phyloP scores from a whole-genome alignment of 2,329 filamentous ascomycete genomes.

The Sporothrix brunneoviolacea region DNA sequence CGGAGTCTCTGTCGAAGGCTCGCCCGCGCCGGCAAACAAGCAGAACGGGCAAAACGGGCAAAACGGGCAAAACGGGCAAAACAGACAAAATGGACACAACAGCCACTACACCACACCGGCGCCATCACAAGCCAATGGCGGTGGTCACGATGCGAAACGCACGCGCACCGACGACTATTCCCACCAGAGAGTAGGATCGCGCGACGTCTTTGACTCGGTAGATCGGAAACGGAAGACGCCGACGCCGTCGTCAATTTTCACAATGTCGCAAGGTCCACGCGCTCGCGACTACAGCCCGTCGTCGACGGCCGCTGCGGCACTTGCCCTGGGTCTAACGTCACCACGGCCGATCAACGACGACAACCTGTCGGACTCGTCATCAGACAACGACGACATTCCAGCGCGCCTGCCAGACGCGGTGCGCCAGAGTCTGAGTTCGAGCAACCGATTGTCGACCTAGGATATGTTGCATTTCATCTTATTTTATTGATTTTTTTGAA shows the following conservation, averaged over 20 bases:
- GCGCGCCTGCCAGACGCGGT: conserved; percentile 26
- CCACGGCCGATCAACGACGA: conserved; percentile 29
- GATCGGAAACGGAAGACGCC: neutral
- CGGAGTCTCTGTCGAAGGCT: too few relatives aligned
- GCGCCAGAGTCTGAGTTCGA: conserved; percentile 21
- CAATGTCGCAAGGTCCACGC: neutral
- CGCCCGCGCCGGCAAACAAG: too few relatives aligned
- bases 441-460: neutral
- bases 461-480: neutral
- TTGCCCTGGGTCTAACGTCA: neutral
- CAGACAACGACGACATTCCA: conserved; percentile 29
- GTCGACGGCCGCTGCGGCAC: conserved; percentile 27
- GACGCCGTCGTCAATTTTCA: neutral
- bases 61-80: too few relatives aligned
- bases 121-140: conserved; percentile 12
- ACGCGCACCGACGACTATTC: conserved; percentile 13
- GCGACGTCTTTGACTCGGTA: neutral
- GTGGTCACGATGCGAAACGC: conserved; percentile 24
- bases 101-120: conserved; percentile 16
- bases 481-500: neutral
- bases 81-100: too few relatives aligned
- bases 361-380: conserved; percentile 23
- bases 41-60: too few relatives aligned
- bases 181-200: neutral
- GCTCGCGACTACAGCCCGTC: conserved; percentile 13